These are phyloP conservation scores for Phialophora verrucosa DNA, from an alignment of 2,329 filamentous ascomycete species.

Conservation along the genomic window DNA sequence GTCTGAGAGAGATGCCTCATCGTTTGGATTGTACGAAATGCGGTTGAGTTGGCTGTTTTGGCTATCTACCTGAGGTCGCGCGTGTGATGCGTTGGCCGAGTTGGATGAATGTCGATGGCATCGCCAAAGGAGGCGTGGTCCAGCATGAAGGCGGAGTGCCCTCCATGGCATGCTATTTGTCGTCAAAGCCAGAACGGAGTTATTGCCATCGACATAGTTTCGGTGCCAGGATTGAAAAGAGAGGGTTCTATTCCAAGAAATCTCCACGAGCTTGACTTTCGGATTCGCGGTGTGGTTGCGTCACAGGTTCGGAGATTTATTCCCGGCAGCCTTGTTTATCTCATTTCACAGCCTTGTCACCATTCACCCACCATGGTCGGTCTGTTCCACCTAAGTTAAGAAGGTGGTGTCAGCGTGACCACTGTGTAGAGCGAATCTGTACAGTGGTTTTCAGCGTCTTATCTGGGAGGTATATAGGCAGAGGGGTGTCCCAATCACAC, in stretches of 20 bases:
- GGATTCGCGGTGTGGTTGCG: conserved; percentile 2
- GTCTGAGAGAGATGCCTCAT: conserved; percentile 39
- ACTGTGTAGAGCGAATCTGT: not conserved
- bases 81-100: not conserved
- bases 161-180: conserved; percentile 34
- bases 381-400: not conserved
- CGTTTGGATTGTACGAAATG: conserved; percentile 16
- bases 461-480: not conserved
- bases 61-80: conserved; percentile 3
- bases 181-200: not conserved
- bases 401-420: no score
- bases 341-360: not conserved
- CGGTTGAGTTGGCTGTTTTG: conserved; percentile 12
- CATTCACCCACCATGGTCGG: not conserved
- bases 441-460: not conserved
- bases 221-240: not conserved
- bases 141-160: conserved; percentile 23
- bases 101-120: conserved; percentile 7
- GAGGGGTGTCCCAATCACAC: not conserved
- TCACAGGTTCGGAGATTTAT: conserved; percentile 11
- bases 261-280: not conserved
- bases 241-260: not conserved
- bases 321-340: conserved; percentile 10
- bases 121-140: not conserved
- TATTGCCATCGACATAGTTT: not conserved